Evolutionary conservation across 2,329 filamentous ascomycete genomes (phyloP), one percentile per base, ranked within the genome.

Genomic region (Colletotrichum tabaci): DNA sequence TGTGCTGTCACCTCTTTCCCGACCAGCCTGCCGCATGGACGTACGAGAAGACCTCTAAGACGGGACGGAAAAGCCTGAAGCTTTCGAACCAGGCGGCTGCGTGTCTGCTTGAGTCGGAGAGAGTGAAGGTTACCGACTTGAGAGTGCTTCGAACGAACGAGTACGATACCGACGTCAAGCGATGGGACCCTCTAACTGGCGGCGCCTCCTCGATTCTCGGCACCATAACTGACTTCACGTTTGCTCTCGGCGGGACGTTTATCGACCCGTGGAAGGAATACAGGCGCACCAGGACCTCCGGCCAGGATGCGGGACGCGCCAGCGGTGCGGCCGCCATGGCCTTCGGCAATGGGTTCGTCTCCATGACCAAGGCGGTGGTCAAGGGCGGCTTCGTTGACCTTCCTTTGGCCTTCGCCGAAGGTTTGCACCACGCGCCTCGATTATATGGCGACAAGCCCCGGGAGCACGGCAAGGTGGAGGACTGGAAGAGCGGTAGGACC

Each of bases 21-120:
- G 86, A 88, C n/a, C 81, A 82, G 8, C 83, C 85, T 4, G 88
- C 89, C 0, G 82, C 84, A 0, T 90, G 88, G 89, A 77, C 80
- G 35, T 78, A 86, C 18, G 53, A 60, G 3, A 42, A 21, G 0
- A 71, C 50, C 35, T 50, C 40, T 26, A 86, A 84, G 56, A 47
- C 47, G 1, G 50, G 44, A 2, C 23, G 26, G 18, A 70, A 68
- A 63, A 63, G 52, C n/a, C 57, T 61, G 18, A 65, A 42, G 44
- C 66, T 66, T 0, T 72, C 50, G 18, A 70, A 55, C 12, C 66
- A 63, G 40, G 69, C 53, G 44, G 63, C 26, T 3, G 55, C 44
- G 8, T 56, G 53, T 40, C 23, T 66, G 26, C 60, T 72, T 3
- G 44, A 53, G 0, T 50, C 44, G 13, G 61, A 60, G 23, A 70